These are phyloP conservation scores for Litchi chinensis DNA, from an alignment of 345 rosid species.

Conservation along the genomic window DNA sequence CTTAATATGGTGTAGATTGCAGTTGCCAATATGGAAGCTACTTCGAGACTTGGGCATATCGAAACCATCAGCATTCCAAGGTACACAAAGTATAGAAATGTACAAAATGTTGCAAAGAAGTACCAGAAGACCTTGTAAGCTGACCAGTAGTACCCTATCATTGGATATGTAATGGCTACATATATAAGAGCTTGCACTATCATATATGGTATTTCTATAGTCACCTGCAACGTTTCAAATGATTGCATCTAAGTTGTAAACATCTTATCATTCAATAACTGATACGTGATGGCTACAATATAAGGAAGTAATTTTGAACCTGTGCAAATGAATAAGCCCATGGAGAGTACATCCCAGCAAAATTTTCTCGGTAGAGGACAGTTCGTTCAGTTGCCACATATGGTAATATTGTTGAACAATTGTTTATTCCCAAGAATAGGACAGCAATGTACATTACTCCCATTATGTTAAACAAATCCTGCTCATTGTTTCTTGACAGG, in stretches of 20 bases:
- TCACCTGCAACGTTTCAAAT: conserved; percentile 11
- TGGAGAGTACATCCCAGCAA: conserved; percentile 18
- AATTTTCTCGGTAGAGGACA: conserved; percentile 15
- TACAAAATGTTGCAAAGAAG: conserved; percentile 21
- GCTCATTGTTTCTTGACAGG: neutral
- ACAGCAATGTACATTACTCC: neutral
- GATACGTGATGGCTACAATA: no score
- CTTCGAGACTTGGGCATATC: conserved; percentile 12
- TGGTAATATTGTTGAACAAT: conserved; percentile 7
- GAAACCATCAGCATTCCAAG: conserved; percentile 32
- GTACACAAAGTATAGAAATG: conserved; percentile 25
- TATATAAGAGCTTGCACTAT: conserved; percentile 5
- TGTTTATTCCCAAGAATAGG: conserved; percentile 2
- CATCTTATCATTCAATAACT: neutral
- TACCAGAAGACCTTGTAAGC: conserved; percentile 26
- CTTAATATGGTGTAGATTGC: conserved; percentile 23
- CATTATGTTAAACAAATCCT: conserved; percentile 4
- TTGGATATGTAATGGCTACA: conserved; percentile 4
- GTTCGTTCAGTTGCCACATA: conserved; percentile 7
- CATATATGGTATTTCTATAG: conserved; percentile 23
- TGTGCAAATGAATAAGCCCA: conserved; percentile 20
- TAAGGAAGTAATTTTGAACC: neutral
- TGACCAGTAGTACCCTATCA: conserved; percentile 11
- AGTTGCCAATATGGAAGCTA: conserved; percentile 23
- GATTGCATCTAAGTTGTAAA: neutral